phyloP scores from a whole-genome alignment of 805 yeast species.

The Candida chauliodis region DNA sequence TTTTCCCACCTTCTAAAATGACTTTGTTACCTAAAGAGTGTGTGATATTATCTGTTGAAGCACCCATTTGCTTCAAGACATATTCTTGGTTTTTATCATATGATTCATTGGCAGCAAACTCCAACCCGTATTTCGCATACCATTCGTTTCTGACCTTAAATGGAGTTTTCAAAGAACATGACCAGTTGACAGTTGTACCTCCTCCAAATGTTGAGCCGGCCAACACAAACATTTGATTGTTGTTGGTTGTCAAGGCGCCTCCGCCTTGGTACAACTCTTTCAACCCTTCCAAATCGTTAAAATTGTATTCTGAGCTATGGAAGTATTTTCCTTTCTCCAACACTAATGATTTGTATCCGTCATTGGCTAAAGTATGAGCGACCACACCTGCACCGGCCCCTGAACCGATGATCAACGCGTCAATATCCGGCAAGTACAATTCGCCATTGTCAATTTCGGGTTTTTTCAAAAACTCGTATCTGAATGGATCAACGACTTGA shows the following conservation, averaged over 20 bases:
- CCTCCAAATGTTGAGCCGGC: slow-evolving; percentile 59
- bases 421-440: slow-evolving; percentile 34
- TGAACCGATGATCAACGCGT: slow-evolving; percentile 48
- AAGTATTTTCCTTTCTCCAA: slow-evolving; percentile 50
- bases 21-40: slow-evolving; percentile 46
- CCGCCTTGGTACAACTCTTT: slow-evolving; percentile 35
- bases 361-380: slow-evolving; percentile 42
- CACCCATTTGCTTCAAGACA: slow-evolving; percentile 49
- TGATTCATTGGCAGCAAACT: slow-evolving; percentile 40
- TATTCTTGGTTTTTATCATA: slow-evolving; percentile 45
- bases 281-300: slow-evolving; percentile 36
- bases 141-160: slow-evolving; percentile 50
- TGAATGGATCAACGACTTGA: slow-evolving; percentile 23
- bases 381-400: slow-evolving; percentile 55
- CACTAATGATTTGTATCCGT: slow-evolving; percentile 43
- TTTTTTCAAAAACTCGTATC: slow-evolving; percentile 26
- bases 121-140: slow-evolving; percentile 43
- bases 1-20: slow-evolving; percentile 40
- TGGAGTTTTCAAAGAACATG: slow-evolving; percentile 49
- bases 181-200: slow-evolving; percentile 58
- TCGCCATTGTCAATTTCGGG: slow-evolving; percentile 26
- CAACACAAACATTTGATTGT: slow-evolving; percentile 32
- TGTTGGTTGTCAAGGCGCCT: slow-evolving; percentile 32
- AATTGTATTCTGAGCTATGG: slow-evolving; percentile 29
- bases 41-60: slow-evolving; percentile 28